Evolutionary conservation across 441 rosid genomes (phyloP).

Genomic region (Eutrema salsugineum): DNA sequence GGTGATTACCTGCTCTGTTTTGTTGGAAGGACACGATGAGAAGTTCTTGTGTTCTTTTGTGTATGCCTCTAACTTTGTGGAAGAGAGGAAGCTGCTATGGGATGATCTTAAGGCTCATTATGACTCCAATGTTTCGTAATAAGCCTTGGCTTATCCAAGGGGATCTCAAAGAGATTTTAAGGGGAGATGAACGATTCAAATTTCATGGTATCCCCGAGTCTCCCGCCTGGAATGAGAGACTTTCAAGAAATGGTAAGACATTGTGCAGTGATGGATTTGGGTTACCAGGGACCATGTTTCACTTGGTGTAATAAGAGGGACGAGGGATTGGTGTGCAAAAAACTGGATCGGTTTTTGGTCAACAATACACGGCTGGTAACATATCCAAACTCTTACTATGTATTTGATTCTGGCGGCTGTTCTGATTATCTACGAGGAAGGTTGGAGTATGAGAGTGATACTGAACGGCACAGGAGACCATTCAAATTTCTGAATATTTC

Average conservation of each 20-base stretch:
- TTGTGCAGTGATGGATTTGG: not conserved
- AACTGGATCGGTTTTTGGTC: not conserved
- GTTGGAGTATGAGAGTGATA: not conserved
- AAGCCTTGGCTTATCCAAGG: not conserved
- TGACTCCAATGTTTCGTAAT: not conserved
- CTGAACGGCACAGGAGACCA: no score
- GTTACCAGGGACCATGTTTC: not conserved
- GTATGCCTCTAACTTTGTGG: not conserved
- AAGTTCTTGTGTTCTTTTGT: not conserved
- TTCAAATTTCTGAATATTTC: no score
- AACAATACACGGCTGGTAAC: not conserved
- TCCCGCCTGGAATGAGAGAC: not conserved
- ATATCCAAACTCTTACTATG: not conserved
- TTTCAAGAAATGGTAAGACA: not conserved
- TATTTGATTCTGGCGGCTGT: not conserved
- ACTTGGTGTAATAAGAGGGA: not conserved
- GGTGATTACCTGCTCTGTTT: not conserved
- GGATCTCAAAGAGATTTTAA: not conserved
- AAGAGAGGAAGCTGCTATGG: not conserved
- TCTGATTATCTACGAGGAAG: not conserved
- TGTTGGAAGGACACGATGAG: not conserved
- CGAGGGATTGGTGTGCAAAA: not conserved
- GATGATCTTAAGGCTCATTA: not conserved
- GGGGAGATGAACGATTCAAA: not conserved
- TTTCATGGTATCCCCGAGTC: fast-evolving